Base-by-base conservation (phyloP, 2,329 filamentous ascomycete genomes). In the Waltergamsia citrina region DNA sequence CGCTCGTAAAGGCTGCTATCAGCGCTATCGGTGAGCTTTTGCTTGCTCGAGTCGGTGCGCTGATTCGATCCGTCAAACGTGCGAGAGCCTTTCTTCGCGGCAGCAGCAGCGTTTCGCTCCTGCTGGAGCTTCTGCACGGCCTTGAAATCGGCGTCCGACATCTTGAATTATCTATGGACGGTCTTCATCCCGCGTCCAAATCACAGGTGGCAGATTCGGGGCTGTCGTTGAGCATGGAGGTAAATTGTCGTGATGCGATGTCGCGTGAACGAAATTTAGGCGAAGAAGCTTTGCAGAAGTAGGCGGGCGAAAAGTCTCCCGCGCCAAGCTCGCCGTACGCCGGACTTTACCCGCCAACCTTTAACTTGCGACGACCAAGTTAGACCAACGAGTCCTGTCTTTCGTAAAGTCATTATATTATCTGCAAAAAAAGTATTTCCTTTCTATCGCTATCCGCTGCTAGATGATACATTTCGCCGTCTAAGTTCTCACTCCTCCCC, bases 1-100 rank as follows among this genome's bases (percentile, higher is more conserved):
- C 75, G 72, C 39, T 87, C 85, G 67, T 95, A 96, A 32, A 96
- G 74, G 32, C 83, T 77, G 45, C 76, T 90, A 57, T 96, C 92
- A 63, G 88, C 88, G 54, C 74, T 76, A 47, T 95, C 88, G 55
- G 78, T 93, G 54, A 96, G 73, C 58, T 85, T 94, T 60, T 83
- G 85, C 74, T 94, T 95, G 59, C 81, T 88, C 48, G 83, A 85
- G 69, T 92, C 82, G 68, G 74, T 77, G 62, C 85, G 85, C 67
- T 94, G 87, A 65, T 66, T 80, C 51, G 79, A 75, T 44, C 75
- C 69, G 64, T 92, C 85, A 60, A 85, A 82, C 59, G 78, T 74
- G 5, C 77, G 82, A 58, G 80, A 82, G 63, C 82, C 80, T 68
- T 88, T 88, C 69, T 85, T 92, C 43, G 69, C 71, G 51, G 80